Evolutionary conservation across 192 early-diverging fungal genomes (phyloP).

Genomic region (Coemansia sp.): DNA sequence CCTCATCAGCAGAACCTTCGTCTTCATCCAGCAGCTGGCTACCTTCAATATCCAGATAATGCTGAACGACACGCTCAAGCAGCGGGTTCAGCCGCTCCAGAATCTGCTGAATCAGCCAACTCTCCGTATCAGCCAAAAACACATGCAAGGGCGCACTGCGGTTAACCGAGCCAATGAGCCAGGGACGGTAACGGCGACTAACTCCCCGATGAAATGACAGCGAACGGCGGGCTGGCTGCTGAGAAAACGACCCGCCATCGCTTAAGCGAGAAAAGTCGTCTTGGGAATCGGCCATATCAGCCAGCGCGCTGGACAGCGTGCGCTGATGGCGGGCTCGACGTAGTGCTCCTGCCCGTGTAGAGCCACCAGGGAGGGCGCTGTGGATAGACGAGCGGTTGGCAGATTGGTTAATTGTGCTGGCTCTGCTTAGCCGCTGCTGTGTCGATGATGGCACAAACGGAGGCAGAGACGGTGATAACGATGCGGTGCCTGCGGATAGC

Average conservation of each 20-base stretch:
- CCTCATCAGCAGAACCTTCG: constrained; percentile 1
- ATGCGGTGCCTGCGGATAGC: neutral
- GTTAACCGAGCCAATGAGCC: constrained; percentile 40
- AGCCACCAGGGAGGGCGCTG: neutral
- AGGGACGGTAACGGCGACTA: constrained; percentile 39
- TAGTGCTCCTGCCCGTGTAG: constrained; percentile 12
- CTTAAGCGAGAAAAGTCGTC: neutral
- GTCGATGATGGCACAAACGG: constrained; percentile 5
- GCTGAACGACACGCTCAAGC: constrained; percentile 44
- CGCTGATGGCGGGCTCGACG: constrained; percentile 21
- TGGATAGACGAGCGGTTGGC: neutral
- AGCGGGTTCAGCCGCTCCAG: constrained; percentile 47
- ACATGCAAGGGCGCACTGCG: constrained; percentile 47
- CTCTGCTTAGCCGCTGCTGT: constrained; percentile 10
- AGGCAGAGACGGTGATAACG: constrained; percentile 27
- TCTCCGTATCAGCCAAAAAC: constrained; percentile 47
- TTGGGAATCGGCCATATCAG: constrained; percentile 1
- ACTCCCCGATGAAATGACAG: constrained; percentile 18
- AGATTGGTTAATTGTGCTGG: constrained; percentile 11
- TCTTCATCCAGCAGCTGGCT: constrained; percentile 36
- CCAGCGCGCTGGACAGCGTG: constrained; percentile 17
- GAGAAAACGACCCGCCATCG: neutral
- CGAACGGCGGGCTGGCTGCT: constrained; percentile 26
- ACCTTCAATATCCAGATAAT: constrained; percentile 44
- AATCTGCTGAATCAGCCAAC: constrained; percentile 53